Base-by-base conservation (phyloP, 2,329 filamentous ascomycete genomes). In the Pestalotiopsis sp. region DNA sequence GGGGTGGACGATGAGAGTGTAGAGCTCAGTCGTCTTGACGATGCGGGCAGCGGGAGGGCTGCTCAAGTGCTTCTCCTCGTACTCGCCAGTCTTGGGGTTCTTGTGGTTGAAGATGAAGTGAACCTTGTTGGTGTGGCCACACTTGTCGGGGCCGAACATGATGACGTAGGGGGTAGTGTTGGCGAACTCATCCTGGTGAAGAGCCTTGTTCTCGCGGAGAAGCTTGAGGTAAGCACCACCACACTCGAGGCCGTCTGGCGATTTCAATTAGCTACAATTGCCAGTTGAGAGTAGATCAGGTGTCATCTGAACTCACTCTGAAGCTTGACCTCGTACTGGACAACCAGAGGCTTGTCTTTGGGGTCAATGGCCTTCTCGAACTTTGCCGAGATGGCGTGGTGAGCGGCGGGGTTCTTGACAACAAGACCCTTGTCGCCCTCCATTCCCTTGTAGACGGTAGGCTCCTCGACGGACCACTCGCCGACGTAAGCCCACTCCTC, bases 131-230 rank as follows among this genome's bases (percentile, higher is more conserved):
- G 94, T 98, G 80, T 94, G 89, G 82, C 96, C 96, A 81, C 96
- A 99, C 91, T 98, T 98, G 87, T 99, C 96, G 76, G 96, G 96
- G 74, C 96, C 96, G 80, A 99, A 99, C 96, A 99, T 99, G 88
- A 99, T 97, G 75, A 99, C 93, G 80, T 99, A 99, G 62, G 96
- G 96, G 57, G 95, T 97, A 70, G 92, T 90, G 84, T 99, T 98
- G 81, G 93, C 94, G 87, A 99, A 99, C 86, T 99, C 96, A 73
- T 98, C 95, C 77, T 93, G 90, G 86, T 97, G 94, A 76, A 99
- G 94, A 81, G 93, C 92, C 87, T 95, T 94, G 88, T 96, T 98
- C 80, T 99, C 94, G 76, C 97, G 92, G 74, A 99, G 92, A 74
- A 99, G 93, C 91, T 99, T 99, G 87, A 99, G 87, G 87, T 99